Evolutionary conservation across 176 grass and related monocot genomes (phyloP).

Genomic region (Elymus sibiricus): DNA sequence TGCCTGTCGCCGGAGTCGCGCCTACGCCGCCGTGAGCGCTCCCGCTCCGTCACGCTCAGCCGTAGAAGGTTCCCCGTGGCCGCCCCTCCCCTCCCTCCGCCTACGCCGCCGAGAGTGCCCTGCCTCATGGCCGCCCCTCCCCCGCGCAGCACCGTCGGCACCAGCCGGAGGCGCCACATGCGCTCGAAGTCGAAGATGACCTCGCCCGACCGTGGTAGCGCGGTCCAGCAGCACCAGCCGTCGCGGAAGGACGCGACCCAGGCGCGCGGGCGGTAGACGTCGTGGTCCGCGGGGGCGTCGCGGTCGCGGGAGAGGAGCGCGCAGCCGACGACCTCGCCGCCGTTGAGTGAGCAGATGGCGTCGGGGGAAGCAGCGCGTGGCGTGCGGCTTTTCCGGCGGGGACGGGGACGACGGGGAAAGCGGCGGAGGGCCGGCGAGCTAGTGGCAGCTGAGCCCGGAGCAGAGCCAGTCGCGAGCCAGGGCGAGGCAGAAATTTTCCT

Average conservation of each 20-base stretch:
- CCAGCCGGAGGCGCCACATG: constrained; percentile 12
- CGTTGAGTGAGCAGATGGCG: background rate
- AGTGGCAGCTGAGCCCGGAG: too few species aligned
- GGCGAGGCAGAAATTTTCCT: too few species aligned
- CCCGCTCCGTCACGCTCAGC: constrained; percentile 41
- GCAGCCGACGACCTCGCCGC: background rate
- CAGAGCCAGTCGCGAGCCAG: too few species aligned
- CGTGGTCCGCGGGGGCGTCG: background rate
- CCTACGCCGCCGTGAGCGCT: constrained; percentile 44
- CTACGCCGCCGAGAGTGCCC: background rate
- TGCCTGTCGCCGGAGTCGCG: too few species aligned
- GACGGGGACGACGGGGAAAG: too few species aligned
- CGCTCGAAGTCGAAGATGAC: background rate
- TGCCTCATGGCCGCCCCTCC: constrained; percentile 33
- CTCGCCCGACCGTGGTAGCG: background rate
- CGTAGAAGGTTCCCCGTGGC: constrained; percentile 45
- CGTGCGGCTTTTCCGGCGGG: too few species aligned
- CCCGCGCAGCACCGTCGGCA: constrained; percentile 45
- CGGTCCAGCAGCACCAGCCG: background rate
- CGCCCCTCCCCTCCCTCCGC: background rate
- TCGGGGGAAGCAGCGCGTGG: background rate
- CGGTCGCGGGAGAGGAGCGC: background rate
- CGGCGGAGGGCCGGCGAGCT: too few species aligned
- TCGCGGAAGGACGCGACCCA: constrained; percentile 10
- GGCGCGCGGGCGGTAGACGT: background rate